A percentile compares a stretch with the other conserved stretches of the same genome.
phyloP scores from a whole-genome alignment of 768 basidiomycete genomes.

The Asterophora lycoperdoides region DNA sequence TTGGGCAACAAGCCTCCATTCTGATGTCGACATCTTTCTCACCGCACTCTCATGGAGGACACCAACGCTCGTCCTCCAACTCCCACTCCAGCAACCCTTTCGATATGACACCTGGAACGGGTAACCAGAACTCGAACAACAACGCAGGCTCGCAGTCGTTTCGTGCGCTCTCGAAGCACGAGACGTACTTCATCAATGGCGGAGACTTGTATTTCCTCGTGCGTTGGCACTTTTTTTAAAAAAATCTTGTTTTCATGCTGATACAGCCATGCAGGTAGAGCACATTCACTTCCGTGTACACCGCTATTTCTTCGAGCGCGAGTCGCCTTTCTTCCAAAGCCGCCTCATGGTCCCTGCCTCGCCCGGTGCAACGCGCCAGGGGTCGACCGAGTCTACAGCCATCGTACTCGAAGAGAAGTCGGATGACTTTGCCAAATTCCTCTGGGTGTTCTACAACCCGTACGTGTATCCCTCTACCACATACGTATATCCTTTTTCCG shows the following conservation, averaged over 20 bases:
- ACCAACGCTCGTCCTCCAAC: too few relatives aligned
- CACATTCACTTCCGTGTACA: constrained; percentile 51
- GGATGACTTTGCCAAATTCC: constrained; percentile 39
- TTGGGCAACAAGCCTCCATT: too few relatives aligned
- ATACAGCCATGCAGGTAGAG: constrained; percentile 41
- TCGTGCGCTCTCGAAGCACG: constrained; percentile 25
- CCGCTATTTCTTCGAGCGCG: constrained; percentile 48
- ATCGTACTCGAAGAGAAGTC: constrained; percentile 38
- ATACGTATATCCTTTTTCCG: too few relatives aligned
- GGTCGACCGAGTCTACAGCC: constrained; percentile 36
- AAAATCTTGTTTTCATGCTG: neutral
- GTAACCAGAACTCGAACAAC: too few relatives aligned
- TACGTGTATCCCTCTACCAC: constrained; percentile 11
- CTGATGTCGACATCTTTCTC: too few relatives aligned
- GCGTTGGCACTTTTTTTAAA: constrained; percentile 33
- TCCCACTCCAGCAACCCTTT: too few relatives aligned
- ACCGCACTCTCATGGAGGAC: too few relatives aligned
- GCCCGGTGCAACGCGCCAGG: constrained; percentile 28
- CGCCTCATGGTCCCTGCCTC: constrained; percentile 30
- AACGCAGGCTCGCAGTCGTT: constrained; percentile 11
- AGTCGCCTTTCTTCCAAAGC: constrained; percentile 42
- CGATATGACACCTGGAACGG: too few relatives aligned
- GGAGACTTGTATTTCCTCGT: constrained; percentile 52
- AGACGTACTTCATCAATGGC: constrained; percentile 44
- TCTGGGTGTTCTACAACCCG: constrained; percentile 59